phyloP scores from a whole-genome alignment of 768 basidiomycete species.

The Trichaptum fuscoviolaceum region DNA sequence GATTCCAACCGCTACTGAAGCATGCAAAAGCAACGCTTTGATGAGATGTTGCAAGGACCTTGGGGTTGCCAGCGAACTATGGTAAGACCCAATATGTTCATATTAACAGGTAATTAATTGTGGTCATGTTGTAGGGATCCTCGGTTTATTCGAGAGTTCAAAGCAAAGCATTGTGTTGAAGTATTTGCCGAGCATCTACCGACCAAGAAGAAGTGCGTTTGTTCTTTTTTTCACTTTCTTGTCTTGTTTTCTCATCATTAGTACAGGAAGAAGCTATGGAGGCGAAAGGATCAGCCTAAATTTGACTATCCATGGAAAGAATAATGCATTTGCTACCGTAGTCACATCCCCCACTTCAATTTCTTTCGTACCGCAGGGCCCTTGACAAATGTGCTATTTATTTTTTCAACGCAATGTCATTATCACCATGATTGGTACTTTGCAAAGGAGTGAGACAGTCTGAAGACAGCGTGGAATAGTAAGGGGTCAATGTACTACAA shows the following conservation, averaged over 20 bases:
- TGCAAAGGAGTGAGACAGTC: too few relatives aligned
- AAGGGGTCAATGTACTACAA: background rate
- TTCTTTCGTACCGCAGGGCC: too few relatives aligned
- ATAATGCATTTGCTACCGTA: constrained; percentile 14
- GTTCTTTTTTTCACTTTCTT: background rate
- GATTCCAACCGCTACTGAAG: constrained; percentile 90
- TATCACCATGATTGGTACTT: too few relatives aligned
- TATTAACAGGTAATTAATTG: constrained; percentile 1
- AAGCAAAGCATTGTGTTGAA: constrained; percentile 75
- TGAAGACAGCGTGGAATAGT: background rate
- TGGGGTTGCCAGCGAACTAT: constrained; percentile 93
- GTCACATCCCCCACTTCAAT: too few relatives aligned
- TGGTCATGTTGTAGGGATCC: constrained; percentile 65
- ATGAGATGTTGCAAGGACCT: constrained; percentile 98
- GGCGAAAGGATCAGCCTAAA: constrained; percentile 79
- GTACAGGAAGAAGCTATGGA: constrained; percentile 84
- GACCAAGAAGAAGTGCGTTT: constrained; percentile 85
- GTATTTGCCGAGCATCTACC: constrained; percentile 79
- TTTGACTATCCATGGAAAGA: constrained; percentile 90
- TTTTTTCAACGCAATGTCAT: too few relatives aligned
- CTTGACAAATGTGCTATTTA: too few relatives aligned
- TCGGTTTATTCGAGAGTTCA: constrained; percentile 91
- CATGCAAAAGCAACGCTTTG: constrained; percentile 92
- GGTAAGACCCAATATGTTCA: constrained; percentile 41
- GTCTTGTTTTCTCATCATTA: background rate